phyloP scores from a whole-genome alignment of 345 rosid species.

The Mangifera indica region DNA sequence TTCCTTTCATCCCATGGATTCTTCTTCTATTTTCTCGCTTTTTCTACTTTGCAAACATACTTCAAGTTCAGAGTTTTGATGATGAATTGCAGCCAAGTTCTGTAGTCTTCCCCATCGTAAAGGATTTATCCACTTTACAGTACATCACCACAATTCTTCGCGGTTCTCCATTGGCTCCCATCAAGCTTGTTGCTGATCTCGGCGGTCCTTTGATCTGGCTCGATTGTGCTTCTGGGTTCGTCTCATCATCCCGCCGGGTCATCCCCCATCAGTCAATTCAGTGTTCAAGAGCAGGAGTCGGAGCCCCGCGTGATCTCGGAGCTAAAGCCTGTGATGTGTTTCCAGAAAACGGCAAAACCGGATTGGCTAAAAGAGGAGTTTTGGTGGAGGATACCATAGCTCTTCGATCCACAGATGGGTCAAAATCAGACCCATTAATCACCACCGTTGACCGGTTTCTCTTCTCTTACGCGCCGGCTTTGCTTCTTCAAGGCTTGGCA shows the following conservation, averaged over 20 bases:
- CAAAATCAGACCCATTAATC: constrained; percentile 8
- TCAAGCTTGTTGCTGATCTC: constrained; percentile 58
- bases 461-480: constrained; percentile 40
- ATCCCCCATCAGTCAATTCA: constrained; percentile 55
- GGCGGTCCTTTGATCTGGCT: constrained; percentile 52
- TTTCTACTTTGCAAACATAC: background rate
- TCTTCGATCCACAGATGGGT: constrained; percentile 34
- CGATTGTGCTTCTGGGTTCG: constrained; percentile 34
- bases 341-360: constrained; percentile 31
- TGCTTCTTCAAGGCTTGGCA: constrained; percentile 49
- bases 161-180: constrained; percentile 30
- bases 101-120: constrained; percentile 40
- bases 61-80: constrained; percentile 23
- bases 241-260: constrained; percentile 23
- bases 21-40: constrained; percentile 18
- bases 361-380: constrained; percentile 40
- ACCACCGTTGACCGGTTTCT: constrained; percentile 35
- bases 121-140: constrained; percentile 59
- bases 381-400: constrained; percentile 45
- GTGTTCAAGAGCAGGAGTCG: constrained; percentile 45
- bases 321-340: constrained; percentile 38
- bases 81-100: constrained; percentile 12
- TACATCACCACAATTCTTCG: constrained; percentile 49
- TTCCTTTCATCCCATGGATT: constrained; percentile 35
- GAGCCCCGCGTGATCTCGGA: constrained; percentile 22